Evolutionary conservation across 306 rosid species (phyloP).

Genomic region (Cucurbita ficifolia): DNA sequence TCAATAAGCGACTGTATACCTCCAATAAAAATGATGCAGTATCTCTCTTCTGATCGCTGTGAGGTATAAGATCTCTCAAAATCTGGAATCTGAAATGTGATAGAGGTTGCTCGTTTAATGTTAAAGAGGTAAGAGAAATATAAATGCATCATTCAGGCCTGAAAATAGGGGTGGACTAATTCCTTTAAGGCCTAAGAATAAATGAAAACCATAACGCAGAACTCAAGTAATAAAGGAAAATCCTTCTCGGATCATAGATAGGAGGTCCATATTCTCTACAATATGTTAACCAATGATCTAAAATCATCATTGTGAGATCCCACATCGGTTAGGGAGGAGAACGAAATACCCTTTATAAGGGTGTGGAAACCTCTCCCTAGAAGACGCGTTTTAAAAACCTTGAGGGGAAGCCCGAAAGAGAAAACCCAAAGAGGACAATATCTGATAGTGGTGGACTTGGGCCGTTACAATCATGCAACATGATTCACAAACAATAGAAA

Average conservation of each 20-base stretch:
- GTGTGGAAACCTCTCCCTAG: too few species aligned
- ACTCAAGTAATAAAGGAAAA: not conserved
- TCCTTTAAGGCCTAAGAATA: not conserved
- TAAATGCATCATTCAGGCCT: not conserved
- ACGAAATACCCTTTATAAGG: too few species aligned
- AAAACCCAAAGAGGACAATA: too few species aligned
- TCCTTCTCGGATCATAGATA: not conserved
- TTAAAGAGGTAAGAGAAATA: not conserved
- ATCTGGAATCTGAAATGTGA: conserved; percentile 73
- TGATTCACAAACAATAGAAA: not conserved
- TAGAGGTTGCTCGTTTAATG: conserved; percentile 7
- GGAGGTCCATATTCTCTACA: not conserved
- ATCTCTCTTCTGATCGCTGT: conserved; percentile 93
- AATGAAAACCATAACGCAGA: not conserved
- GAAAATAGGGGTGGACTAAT: not conserved
- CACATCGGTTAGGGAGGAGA: too few species aligned
- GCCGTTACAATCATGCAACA: not conserved
- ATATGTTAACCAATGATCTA: not conserved
- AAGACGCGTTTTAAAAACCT: too few species aligned
- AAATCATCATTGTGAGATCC: too few species aligned
- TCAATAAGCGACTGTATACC: conserved; percentile 26
- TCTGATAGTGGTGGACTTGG: too few species aligned
- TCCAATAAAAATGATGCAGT: conserved; percentile 88
- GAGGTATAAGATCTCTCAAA: conserved; percentile 95
- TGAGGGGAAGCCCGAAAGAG: too few species aligned